Conservation (phyloP, 2,329 filamentous ascomycete species). For the Alternaria panax region DNA sequence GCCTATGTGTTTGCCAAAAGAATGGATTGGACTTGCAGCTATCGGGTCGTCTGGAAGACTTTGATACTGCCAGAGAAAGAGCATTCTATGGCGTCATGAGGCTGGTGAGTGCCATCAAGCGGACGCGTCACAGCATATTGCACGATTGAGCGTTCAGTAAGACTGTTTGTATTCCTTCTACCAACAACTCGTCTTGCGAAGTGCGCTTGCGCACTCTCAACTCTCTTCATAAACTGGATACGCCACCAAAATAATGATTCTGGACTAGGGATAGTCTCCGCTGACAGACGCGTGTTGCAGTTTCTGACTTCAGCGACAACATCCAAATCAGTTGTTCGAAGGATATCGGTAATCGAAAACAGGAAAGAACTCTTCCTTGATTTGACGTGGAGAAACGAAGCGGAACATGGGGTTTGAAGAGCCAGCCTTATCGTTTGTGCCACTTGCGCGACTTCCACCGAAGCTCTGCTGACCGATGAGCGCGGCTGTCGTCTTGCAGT, state of each 20-base stretch:
- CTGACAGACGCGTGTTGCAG: background rate
- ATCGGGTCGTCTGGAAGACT: too few relatives aligned
- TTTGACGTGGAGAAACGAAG: constrained; percentile 61
- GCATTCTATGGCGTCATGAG: background rate
- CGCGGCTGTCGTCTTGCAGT: constrained; percentile 43
- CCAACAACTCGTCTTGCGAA: background rate
- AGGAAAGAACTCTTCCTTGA: constrained; percentile 63
- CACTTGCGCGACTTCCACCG: constrained; percentile 60
- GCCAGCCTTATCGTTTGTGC: constrained; percentile 65
- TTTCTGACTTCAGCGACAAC: background rate
- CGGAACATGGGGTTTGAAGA: constrained; percentile 58
- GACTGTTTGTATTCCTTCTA: background rate
- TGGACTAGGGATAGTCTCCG: background rate
- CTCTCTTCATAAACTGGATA: background rate
- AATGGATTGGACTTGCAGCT: too few relatives aligned
- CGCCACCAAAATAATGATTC: background rate
- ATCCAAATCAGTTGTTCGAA: constrained; percentile 50
- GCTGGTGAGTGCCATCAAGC: too few relatives aligned
- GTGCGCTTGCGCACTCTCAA: background rate
- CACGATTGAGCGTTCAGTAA: background rate
- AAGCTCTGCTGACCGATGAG: constrained; percentile 58
- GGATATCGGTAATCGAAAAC: constrained; percentile 58
- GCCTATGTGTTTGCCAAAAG: too few relatives aligned
- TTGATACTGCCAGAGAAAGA: too few relatives aligned
- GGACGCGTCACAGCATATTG: background rate